Conservation (phyloP, 805 yeast species). For the Pichia scutulata region DNA sequence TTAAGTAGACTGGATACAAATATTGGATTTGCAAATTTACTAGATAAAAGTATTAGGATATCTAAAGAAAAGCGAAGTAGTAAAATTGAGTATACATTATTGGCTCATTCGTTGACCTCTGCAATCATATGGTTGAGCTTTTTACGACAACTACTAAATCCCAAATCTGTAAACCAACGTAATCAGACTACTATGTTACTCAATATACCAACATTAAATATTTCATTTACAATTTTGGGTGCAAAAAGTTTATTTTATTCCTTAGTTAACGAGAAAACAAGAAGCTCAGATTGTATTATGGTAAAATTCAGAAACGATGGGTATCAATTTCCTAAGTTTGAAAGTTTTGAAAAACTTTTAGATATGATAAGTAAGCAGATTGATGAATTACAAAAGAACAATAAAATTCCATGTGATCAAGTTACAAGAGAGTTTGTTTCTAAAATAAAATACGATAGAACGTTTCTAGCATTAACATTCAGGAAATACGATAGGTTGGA, state of each 20-base stretch:
- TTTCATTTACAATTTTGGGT: slow-evolving; percentile 29
- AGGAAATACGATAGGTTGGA: slow-evolving; percentile 69
- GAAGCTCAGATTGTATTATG: neutral
- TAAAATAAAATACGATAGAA: slow-evolving; percentile 20
- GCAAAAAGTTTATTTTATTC: neutral
- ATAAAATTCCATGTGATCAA: slow-evolving; percentile 3
- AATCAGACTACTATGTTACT: slow-evolving; percentile 20
- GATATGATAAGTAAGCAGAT: slow-evolving; percentile 31
- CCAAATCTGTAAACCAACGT: neutral
- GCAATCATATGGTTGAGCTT: slow-evolving; percentile 61
- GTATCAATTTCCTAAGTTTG: slow-evolving; percentile 19
- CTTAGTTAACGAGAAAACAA: neutral
- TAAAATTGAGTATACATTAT: slow-evolving; percentile 38
- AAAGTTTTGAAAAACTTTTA: slow-evolving; percentile 33
- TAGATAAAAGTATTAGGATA: slow-evolving; percentile 65
- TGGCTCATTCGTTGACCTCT: slow-evolving; percentile 43
- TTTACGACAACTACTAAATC: slow-evolving; percentile 40
- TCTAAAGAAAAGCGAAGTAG: slow-evolving; percentile 18
- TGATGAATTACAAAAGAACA: slow-evolving; percentile 6
- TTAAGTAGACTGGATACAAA: slow-evolving; percentile 17
- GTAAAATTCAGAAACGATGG: slow-evolving; percentile 14
- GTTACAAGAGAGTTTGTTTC: slow-evolving; percentile 12
- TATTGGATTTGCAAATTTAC: slow-evolving; percentile 51
- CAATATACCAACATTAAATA: slow-evolving; percentile 38
- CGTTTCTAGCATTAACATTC: slow-evolving; percentile 39